phyloP scores from a whole-genome alignment of 768 basidiomycete genomes.

The Podaxis sp. region DNA sequence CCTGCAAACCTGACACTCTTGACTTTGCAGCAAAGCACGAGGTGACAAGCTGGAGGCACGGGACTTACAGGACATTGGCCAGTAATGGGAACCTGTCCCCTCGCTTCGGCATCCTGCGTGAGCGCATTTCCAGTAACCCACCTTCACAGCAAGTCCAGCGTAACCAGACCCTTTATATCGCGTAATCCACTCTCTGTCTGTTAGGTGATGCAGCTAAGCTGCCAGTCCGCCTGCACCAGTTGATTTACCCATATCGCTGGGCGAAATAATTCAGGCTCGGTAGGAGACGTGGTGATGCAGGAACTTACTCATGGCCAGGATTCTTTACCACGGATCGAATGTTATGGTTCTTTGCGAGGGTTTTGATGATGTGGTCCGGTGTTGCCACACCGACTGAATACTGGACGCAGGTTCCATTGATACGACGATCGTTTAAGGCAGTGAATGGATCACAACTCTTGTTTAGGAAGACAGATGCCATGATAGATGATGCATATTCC shows the following conservation, averaged over 20 bases:
- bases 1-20: constrained; percentile 34
- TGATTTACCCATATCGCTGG: constrained; percentile 18
- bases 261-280: neutral
- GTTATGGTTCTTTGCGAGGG: constrained; percentile 17
- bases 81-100: constrained; percentile 13
- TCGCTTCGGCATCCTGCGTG: constrained; percentile 12
- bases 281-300: neutral
- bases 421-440: too few species aligned
- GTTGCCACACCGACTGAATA: neutral
- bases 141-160: constrained; percentile 16
- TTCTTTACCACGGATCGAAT: constrained; percentile 20
- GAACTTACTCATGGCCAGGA: constrained; percentile 18
- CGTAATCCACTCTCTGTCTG: constrained; percentile 14
- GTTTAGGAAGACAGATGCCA: too few species aligned
- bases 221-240: constrained; percentile 18
- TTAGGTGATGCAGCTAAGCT: constrained; percentile 17
- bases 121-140: constrained; percentile 16
- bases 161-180: constrained; percentile 14
- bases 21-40: neutral
- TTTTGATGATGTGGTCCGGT: constrained; percentile 16
- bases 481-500: too few species aligned
- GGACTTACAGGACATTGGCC: constrained; percentile 17
- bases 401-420: too few species aligned
- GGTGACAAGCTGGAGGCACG: neutral
- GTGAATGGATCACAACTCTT: too few species aligned